Evolutionary conservation across 2,329 filamentous ascomycete species (phyloP), one percentile per base, ranked within the genome.

Genomic region (Botrytis galanthina): DNA sequence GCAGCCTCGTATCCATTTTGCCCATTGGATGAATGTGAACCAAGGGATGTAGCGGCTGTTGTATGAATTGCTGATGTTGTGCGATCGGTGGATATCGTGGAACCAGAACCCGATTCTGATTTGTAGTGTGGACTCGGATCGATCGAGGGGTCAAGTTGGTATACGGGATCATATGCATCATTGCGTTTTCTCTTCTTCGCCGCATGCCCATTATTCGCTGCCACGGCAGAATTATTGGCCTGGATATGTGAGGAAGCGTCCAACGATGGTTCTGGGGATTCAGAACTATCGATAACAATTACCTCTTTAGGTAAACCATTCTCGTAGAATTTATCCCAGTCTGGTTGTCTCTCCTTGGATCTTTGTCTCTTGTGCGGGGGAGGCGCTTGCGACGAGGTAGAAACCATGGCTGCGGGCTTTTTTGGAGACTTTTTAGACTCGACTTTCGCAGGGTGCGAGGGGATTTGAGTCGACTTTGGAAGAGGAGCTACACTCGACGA

Each of bases 11-110:
- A 91, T 51, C 86, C 87, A 76, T 85, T 88, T 82, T 87, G 84
- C 14, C 88, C 86, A 74, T 88, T 89, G 0, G 89, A 90, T 26
- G 81, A 81, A 60, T 89, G 83, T 8, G 93, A 95, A 22, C 91
- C 92, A 9, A 95, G 84, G 22, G 95, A 98, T 0, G 96, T 98
- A 8, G 94, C 91, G 61, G 95, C 95, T 0, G 95, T 98, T 5
- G 94, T 96, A 80, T 95, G 90, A 73, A 95, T 85, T 61, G 89
- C 88, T 26, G 93, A 96, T 46, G 92, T 92, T 22, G 93, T 97
- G 76, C 93, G 90, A 82, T 95, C 94, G 77, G 92, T 96, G 7
- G 94, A 97, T 72, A 91, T 87, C 20, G 93, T 94, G 62, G 92
- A 92, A 69, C 88, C 89, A 71, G 89, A 90, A 22, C 88, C 88